Conservation (phyloP, 2,329 filamentous ascomycete species). For the Colletotrichum coccodes region DNA sequence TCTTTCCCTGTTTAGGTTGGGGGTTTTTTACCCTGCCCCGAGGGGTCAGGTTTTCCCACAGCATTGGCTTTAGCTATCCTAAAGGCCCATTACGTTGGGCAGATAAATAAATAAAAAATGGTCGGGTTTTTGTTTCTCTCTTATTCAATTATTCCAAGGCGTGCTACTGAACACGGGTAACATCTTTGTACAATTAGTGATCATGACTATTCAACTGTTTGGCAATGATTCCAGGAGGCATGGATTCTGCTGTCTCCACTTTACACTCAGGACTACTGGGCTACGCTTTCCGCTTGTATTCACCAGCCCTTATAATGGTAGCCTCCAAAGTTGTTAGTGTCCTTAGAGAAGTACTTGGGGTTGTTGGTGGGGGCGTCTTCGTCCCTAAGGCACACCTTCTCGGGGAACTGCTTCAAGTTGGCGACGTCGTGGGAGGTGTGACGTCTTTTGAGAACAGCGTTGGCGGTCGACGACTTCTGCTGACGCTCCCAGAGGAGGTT, state of each 20-base stretch:
- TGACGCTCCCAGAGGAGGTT: slow-evolving; percentile 95
- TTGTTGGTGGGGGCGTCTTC: slow-evolving; percentile 73
- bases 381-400: slow-evolving; percentile 68
- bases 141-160: background rate
- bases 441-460: slow-evolving; percentile 87
- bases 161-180: too few species aligned
- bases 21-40: too few species aligned
- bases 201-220: too few species aligned
- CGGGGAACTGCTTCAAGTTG: slow-evolving; percentile 85
- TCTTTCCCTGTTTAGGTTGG: too few species aligned
- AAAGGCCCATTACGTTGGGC: too few species aligned
- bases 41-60: too few species aligned
- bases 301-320: slow-evolving; percentile 92
- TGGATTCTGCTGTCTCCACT: background rate
- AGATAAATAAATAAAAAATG: background rate
- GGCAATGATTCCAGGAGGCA: too few species aligned
- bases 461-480: slow-evolving; percentile 90
- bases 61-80: too few species aligned
- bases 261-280: too few species aligned
- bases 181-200: too few species aligned
- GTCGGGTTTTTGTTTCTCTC: background rate
- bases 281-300: too few species aligned
- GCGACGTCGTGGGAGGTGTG: slow-evolving; percentile 93
- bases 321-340: slow-evolving; percentile 71
- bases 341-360: slow-evolving; percentile 87